phyloP scores from a whole-genome alignment of 1,139 yeast genomes.

The Spencermartinsiella ligniputridi region DNA sequence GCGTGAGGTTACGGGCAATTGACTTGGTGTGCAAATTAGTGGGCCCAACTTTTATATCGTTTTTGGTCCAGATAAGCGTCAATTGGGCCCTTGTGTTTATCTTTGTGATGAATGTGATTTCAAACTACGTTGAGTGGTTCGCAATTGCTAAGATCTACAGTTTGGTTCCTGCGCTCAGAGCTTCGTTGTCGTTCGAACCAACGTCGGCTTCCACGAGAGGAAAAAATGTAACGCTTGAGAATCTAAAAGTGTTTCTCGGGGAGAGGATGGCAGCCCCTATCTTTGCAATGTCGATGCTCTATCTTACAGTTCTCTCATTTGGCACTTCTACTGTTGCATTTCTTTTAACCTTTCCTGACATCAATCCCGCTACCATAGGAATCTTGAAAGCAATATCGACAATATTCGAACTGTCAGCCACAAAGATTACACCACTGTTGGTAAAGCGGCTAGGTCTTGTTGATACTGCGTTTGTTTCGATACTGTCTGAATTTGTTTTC shows the following conservation, averaged over 20 bases:
- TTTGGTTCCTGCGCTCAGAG: constrained; percentile 23
- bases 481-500: constrained; percentile 15
- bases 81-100: constrained; percentile 23
- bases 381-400: constrained; percentile 29
- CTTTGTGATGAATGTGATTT: constrained; percentile 29
- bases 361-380: constrained; percentile 31
- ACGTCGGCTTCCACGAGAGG: background rate
- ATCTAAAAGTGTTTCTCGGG: constrained; percentile 39
- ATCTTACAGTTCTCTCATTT: constrained; percentile 36
- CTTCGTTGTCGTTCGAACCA: background rate
- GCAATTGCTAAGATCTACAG: constrained; percentile 33
- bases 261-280: constrained; percentile 51
- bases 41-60: constrained; percentile 37
- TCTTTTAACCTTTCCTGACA: constrained; percentile 28
- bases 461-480: constrained; percentile 30
- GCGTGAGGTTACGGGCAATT: constrained; percentile 35
- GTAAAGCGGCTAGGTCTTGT: constrained; percentile 27
- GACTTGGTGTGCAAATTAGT: constrained; percentile 36
- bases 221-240: constrained; percentile 1
- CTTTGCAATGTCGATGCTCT: constrained; percentile 33
- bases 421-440: constrained; percentile 30
- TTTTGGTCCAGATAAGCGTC: constrained; percentile 26
- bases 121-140: constrained; percentile 32
- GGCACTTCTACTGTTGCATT: constrained; percentile 35
- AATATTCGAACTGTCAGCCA: constrained; percentile 31